Conservation (phyloP, 2,329 filamentous ascomycete genomes). For the Dothiorella sarmentorum region DNA sequence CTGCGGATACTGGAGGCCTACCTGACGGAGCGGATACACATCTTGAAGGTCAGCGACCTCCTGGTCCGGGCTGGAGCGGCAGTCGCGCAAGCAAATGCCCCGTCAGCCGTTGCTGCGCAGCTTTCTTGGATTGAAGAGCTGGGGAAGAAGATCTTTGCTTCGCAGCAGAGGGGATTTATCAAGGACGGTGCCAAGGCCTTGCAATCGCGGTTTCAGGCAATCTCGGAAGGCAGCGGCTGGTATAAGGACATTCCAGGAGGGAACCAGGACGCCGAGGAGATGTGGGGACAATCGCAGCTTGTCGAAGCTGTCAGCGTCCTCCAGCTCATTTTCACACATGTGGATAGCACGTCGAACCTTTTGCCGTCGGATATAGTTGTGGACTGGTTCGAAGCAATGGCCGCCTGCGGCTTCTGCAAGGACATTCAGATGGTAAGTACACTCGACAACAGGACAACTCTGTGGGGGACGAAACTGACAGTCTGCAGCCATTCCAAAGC, state of each 20-base stretch:
- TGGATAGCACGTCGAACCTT: slow-evolving; percentile 51
- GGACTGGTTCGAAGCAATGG: slow-evolving; percentile 32
- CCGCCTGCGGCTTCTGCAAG: slow-evolving; percentile 58
- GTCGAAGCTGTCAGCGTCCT: slow-evolving; percentile 71
- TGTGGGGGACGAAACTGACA: not conserved
- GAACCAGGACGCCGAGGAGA: slow-evolving; percentile 55
- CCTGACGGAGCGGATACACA: slow-evolving; percentile 65
- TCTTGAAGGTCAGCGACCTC: slow-evolving; percentile 36
- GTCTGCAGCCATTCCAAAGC: slow-evolving; percentile 37
- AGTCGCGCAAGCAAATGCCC: not conserved
- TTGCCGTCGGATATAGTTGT: slow-evolving; percentile 31
- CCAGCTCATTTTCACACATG: slow-evolving; percentile 67
- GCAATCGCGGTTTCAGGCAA: slow-evolving; percentile 47
- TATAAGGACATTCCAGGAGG: slow-evolving; percentile 43
- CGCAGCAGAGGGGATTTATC: slow-evolving; percentile 45
- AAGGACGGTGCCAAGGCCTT: slow-evolving; percentile 49
- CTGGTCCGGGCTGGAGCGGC: slow-evolving; percentile 34
- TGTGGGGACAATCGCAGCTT: slow-evolving; percentile 62
- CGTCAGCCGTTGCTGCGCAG: slow-evolving; percentile 24
- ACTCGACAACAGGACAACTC: not conserved
- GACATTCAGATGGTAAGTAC: slow-evolving; percentile 35
- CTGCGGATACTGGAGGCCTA: slow-evolving; percentile 69
- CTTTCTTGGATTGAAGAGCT: slow-evolving; percentile 34
- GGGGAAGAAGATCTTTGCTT: slow-evolving; percentile 28
- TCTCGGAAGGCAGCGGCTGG: slow-evolving; percentile 46